phyloP scores from a whole-genome alignment of 768 basidiomycete genomes.

The Collybiopsis luxurians region DNA sequence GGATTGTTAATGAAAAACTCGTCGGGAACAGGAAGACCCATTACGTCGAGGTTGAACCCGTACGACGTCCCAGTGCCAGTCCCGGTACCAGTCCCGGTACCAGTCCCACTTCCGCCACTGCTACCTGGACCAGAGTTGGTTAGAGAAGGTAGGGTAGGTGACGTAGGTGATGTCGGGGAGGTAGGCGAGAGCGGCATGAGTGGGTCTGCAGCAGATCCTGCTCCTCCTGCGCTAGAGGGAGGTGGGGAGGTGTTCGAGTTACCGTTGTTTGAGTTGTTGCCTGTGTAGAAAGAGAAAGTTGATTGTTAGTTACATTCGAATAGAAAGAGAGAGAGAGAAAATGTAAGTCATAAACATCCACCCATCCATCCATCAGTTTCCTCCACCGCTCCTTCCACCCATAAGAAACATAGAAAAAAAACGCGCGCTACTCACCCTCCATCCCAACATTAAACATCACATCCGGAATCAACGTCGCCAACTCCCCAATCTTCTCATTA shows the following conservation, averaged over 20 bases:
- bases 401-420: too few species aligned
- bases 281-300: too few species aligned
- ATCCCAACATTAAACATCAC: conserved; percentile 52
- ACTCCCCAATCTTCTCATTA: conserved; percentile 91
- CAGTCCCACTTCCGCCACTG: too few species aligned
- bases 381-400: too few species aligned
- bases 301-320: too few species aligned
- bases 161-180: conserved; percentile 1
- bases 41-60: conserved; percentile 1
- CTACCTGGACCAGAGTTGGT: background rate
- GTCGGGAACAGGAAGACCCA: conserved; percentile 4
- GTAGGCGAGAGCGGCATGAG: background rate
- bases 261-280: background rate
- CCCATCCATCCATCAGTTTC: background rate
- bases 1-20: conserved; percentile 1
- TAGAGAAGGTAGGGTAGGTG: background rate
- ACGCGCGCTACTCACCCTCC: conserved; percentile 47
- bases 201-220: background rate
- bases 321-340: background rate
- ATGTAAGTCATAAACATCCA: background rate
- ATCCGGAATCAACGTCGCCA: conserved; percentile 87
- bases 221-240: too few species aligned
- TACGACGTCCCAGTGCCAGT: background rate
- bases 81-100: too few species aligned
- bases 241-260: background rate